A percentile compares a stretch with the other conserved stretches of the same genome.
Conservation (phyloP, 2,329 filamentous ascomycete genomes). For the Biscogniauxia mediterranea region DNA sequence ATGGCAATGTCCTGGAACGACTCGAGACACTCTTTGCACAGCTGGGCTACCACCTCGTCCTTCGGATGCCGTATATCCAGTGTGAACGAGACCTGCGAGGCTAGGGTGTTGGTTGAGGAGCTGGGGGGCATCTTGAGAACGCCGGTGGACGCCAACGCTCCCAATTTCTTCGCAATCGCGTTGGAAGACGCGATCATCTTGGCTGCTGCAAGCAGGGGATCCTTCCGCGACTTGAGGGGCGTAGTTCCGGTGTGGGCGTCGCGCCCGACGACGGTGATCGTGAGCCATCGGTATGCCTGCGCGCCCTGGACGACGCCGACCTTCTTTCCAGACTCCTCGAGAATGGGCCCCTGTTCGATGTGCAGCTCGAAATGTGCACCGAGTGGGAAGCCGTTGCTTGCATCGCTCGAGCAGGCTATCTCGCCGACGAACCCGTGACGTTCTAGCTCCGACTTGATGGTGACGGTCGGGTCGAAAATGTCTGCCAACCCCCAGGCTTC, state of each 20-base stretch:
- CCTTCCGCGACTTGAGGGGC: constrained; percentile 61
- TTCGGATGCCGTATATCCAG: constrained; percentile 63
- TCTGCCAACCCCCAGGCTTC: constrained; percentile 60
- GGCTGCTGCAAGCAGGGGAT: constrained; percentile 65
- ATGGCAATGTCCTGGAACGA: constrained; percentile 61
- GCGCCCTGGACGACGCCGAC: constrained; percentile 71
- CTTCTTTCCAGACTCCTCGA: constrained; percentile 62
- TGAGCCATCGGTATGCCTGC: constrained; percentile 75
- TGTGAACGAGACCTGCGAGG: constrained; percentile 64
- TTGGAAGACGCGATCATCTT: constrained; percentile 67
- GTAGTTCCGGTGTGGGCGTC: constrained; percentile 77
- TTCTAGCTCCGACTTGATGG: constrained; percentile 66
- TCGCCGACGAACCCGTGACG: constrained; percentile 69
- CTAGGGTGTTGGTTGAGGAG: constrained; percentile 68
- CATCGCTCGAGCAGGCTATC: constrained; percentile 50
- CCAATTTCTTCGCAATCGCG: constrained; percentile 57
- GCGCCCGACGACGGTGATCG: constrained; percentile 49
- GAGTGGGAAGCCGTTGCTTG: constrained; percentile 54
- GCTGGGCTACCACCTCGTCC: constrained; percentile 53
- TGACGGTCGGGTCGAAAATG: constrained; percentile 58
- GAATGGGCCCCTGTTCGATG: constrained; percentile 78
- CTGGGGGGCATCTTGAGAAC: constrained; percentile 66
- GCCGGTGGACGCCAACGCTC: constrained; percentile 66
- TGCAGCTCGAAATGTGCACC: constrained; percentile 81
- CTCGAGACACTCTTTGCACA: constrained; percentile 54